Percentiles rank a stretch among this genome's conserved stretches.
These are phyloP conservation scores for Brassica carinata DNA, from an alignment of 345 rosid species.

Conservation along the genomic window DNA sequence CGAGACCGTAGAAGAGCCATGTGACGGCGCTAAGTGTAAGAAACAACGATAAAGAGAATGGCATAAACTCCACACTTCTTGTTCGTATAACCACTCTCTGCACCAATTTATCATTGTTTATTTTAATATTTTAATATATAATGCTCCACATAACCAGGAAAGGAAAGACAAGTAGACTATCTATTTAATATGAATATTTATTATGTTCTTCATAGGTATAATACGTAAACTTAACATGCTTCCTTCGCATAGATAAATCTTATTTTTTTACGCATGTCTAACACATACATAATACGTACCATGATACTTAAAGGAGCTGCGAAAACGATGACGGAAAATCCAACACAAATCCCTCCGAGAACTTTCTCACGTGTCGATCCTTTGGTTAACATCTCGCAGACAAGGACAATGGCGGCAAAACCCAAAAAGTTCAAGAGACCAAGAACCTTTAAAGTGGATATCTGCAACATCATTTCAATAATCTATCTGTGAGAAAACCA, in stretches of 20 bases:
- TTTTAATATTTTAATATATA: slow-evolving; percentile 17
- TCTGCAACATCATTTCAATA: slow-evolving; percentile 41
- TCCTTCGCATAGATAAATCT: not conserved
- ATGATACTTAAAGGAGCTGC: slow-evolving; percentile 65
- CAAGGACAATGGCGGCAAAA: slow-evolving; percentile 44
- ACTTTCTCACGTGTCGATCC: slow-evolving; percentile 43
- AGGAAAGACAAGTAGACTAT: not conserved
- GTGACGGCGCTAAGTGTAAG: slow-evolving; percentile 58
- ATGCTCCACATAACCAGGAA: slow-evolving; percentile 6
- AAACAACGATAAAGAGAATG: slow-evolving; percentile 55
- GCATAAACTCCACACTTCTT: slow-evolving; percentile 75
- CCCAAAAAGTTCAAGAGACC: slow-evolving; percentile 52
- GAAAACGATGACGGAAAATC: slow-evolving; percentile 52
- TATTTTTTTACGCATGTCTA: not conserved
- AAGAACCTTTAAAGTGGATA: slow-evolving; percentile 50
- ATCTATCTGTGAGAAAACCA: slow-evolving; percentile 1
- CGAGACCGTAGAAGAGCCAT: slow-evolving; percentile 63
- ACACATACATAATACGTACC: slow-evolving; percentile 37
- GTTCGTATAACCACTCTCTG: slow-evolving; percentile 52
- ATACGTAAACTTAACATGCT: not conserved
- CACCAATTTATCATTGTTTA: not conserved
- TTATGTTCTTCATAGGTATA: slow-evolving; percentile 7
- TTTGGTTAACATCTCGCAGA: slow-evolving; percentile 48
- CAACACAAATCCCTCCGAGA: slow-evolving; percentile 58
- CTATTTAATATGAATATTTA: not conserved